A percentile compares a stretch with the other conserved stretches of the same genome.
Conservation (phyloP, 306 rosid genomes). For the Urtica urens region DNA sequence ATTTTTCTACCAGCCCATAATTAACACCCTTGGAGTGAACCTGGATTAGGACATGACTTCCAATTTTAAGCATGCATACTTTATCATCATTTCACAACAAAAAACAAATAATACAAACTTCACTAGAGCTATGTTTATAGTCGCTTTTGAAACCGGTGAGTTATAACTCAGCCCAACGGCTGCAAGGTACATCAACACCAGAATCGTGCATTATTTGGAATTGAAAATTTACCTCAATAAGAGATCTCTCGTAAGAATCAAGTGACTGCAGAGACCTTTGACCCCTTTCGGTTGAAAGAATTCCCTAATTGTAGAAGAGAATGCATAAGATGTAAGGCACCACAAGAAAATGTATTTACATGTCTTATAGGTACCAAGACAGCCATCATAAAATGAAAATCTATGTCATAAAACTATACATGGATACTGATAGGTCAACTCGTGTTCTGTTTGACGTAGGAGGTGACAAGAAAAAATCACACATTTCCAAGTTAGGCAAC, state of each 20-base stretch:
- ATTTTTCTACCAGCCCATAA: constrained; percentile 50
- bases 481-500: no score
- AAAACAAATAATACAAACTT: not conserved
- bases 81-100: no score
- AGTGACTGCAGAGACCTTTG: constrained; percentile 49
- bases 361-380: not conserved
- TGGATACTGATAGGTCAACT: no score
- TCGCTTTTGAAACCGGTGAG: not conserved
- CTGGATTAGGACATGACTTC: constrained; percentile 25
- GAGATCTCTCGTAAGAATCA: constrained; percentile 62
- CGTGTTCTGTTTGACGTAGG: no score
- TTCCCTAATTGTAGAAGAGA: constrained; percentile 32
- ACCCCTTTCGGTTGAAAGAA: constrained; percentile 83
- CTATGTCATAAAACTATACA: no score
- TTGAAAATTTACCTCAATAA: constrained; percentile 41
- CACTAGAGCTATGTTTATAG: not conserved
- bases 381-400: not conserved
- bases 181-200: not conserved
- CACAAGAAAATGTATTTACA: not conserved
- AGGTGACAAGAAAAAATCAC: no score
- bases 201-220: not conserved
- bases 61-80: not conserved
- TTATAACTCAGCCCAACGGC: not conserved
- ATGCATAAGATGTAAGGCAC: not conserved
- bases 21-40: constrained; percentile 81